These are phyloP conservation scores for Xerocomus spinulosus DNA, from an alignment of 768 basidiomycete species.

Conservation along the genomic window DNA sequence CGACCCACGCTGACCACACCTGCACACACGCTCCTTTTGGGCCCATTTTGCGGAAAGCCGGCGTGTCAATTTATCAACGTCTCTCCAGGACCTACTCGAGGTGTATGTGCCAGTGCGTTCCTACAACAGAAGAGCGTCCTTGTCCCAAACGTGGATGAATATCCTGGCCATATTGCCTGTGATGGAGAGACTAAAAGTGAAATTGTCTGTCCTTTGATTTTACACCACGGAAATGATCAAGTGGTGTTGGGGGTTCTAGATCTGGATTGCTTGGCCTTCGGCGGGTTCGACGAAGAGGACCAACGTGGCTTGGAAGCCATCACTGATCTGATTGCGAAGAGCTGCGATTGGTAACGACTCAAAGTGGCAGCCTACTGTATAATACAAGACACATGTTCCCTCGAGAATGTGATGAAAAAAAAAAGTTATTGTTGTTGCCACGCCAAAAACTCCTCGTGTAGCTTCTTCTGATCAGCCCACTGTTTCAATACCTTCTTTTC, in stretches of 20 bases:
- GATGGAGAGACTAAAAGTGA: slow-evolving; percentile 89
- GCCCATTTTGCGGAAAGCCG: slow-evolving; percentile 87
- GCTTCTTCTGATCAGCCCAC: slow-evolving; percentile 65
- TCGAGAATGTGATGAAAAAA: background rate
- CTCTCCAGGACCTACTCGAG: slow-evolving; percentile 49
- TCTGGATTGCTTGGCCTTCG: slow-evolving; percentile 72
- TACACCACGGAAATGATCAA: slow-evolving; percentile 29
- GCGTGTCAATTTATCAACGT: slow-evolving; percentile 82
- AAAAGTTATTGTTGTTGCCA: slow-evolving; percentile 29
- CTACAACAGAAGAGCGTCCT: slow-evolving; percentile 50
- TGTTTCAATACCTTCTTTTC: slow-evolving; percentile 76
- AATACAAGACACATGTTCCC: background rate
- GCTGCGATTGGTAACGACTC: slow-evolving; percentile 57
- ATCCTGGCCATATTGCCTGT: slow-evolving; percentile 93
- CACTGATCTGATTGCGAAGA: slow-evolving; percentile 53
- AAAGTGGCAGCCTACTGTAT: slow-evolving; percentile 4
- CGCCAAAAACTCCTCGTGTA: slow-evolving; percentile 72
- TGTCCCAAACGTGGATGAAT: slow-evolving; percentile 73
- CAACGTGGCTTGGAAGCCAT: slow-evolving; percentile 71
- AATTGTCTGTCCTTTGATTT: slow-evolving; percentile 75
- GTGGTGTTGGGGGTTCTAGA: slow-evolving; percentile 64
- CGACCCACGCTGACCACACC: slow-evolving; percentile 9
- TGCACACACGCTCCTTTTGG: slow-evolving; percentile 49
- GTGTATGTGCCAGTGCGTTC: slow-evolving; percentile 85
- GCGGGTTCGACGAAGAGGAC: slow-evolving; percentile 77